These are phyloP conservation scores for Populus tomentosa DNA, from an alignment of 441 rosid genomes.

Conservation along the genomic window DNA sequence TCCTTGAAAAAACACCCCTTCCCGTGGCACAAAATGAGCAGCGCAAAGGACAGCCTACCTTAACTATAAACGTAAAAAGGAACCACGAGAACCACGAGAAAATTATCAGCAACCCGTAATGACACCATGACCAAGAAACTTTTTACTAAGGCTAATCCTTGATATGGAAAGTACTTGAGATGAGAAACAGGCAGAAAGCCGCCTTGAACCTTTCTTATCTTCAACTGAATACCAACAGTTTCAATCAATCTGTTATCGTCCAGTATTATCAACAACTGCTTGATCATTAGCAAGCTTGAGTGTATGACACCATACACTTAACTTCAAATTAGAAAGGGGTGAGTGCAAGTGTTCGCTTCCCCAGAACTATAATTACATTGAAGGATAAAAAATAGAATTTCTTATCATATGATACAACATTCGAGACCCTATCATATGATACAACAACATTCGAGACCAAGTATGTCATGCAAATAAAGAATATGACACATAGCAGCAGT, in stretches of 20 bases:
- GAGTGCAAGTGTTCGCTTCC: not conserved
- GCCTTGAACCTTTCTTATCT: conserved; percentile 65
- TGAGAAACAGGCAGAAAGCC: conserved; percentile 90
- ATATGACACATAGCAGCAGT: not conserved
- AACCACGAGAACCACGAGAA: not conserved
- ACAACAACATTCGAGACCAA: too few species aligned
- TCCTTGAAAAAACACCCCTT: conserved; percentile 91
- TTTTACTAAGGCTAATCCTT: not conserved
- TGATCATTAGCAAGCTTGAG: conserved; percentile 1
- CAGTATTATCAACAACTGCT: conserved; percentile 71
- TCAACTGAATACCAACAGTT: conserved; percentile 89
- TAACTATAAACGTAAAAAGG: conserved; percentile 15
- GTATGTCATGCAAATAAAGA: not conserved
- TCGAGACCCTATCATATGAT: not conserved
- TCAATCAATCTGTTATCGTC: conserved; percentile 83
- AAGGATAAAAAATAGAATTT: not conserved
- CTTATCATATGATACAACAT: not conserved
- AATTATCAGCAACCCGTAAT: not conserved
- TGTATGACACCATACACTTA: not conserved
- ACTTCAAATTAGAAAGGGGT: not conserved
- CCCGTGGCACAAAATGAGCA: conserved; percentile 98
- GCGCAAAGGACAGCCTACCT: conserved; percentile 95
- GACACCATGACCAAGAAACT: not conserved
- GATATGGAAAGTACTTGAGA: conserved; percentile 57
- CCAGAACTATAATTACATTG: not conserved